Percentiles rank a stretch among this genome's conserved stretches.
Conservation (phyloP, 306 rosid species). For the Inga laurina region DNA sequence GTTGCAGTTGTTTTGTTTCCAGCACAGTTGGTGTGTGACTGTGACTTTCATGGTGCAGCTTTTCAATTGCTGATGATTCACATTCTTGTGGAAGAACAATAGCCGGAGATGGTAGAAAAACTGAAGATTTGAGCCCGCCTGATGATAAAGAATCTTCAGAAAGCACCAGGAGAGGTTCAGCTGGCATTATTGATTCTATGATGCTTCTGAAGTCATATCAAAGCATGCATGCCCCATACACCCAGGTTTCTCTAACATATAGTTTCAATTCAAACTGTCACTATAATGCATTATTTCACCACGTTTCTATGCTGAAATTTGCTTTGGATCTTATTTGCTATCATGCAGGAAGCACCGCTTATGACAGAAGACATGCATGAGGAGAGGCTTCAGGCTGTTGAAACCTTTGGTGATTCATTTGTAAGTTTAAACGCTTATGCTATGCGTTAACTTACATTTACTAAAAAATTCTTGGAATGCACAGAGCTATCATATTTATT, state of each 20-base stretch:
- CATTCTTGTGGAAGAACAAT: constrained; percentile 37
- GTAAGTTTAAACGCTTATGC: constrained; percentile 56
- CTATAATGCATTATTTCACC: constrained; percentile 23
- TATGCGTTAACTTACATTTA: constrained; percentile 10
- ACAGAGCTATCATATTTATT: constrained; percentile 7
- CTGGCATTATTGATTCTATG: constrained; percentile 68
- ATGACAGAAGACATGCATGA: constrained; percentile 99
- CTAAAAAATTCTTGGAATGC: constrained; percentile 10
- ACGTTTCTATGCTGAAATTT: constrained; percentile 26
- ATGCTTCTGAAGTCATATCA: constrained; percentile 83
- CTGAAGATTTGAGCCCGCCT: constrained; percentile 41
- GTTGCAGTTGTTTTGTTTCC: constrained; percentile 16
- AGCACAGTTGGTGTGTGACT: constrained; percentile 17
- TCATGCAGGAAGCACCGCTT: constrained; percentile 78
- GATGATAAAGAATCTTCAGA: constrained; percentile 56
- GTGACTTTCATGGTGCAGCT: constrained; percentile 42
- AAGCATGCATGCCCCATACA: constrained; percentile 88
- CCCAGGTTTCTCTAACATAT: constrained; percentile 69
- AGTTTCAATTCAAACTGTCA: constrained; percentile 25
- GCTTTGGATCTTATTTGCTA: constrained; percentile 22
- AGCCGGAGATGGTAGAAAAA: constrained; percentile 39
- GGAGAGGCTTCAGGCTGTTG: constrained; percentile 93
- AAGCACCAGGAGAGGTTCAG: constrained; percentile 72
- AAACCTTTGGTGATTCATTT: constrained; percentile 82
- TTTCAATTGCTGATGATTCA: constrained; percentile 47